A percentile compares a stretch with the other conserved stretches of the same genome.
These are phyloP conservation scores for Zea mays DNA, from an alignment of 176 grass and related monocot species.

Conservation along the genomic window DNA sequence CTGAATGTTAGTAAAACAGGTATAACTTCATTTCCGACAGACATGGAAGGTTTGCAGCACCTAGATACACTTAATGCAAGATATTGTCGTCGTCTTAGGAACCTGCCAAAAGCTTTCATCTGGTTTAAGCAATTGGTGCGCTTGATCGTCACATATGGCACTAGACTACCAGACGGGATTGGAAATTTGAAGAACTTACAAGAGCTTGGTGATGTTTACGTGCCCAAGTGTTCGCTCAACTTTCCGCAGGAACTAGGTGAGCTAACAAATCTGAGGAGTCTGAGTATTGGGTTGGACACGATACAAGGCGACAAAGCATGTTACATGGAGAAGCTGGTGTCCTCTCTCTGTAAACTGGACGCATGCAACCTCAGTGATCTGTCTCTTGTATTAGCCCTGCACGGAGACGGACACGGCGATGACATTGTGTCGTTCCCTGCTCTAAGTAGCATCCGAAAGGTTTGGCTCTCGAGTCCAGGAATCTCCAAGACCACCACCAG, in stretches of 20 bases:
- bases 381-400: background rate
- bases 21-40: slow-evolving; percentile 4
- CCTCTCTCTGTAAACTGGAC: slow-evolving; percentile 18
- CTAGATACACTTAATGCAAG: slow-evolving; percentile 10
- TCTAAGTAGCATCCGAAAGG: background rate
- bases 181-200: background rate
- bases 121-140: slow-evolving; percentile 7
- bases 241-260: slow-evolving; percentile 22
- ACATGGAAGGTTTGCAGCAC: slow-evolving; percentile 13
- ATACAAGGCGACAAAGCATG: background rate
- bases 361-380: background rate
- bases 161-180: slow-evolving; percentile 8
- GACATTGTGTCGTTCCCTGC: background rate
- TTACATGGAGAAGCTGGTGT: background rate
- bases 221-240: background rate
- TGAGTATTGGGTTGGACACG: background rate
- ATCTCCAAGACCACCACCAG: background rate
- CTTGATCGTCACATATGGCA: rapidly evolving
- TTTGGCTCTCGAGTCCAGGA: background rate
- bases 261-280: background rate
- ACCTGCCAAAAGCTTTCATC: background rate
- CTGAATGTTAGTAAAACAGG: background rate
- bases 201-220: background rate
- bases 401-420: background rate
- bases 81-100: background rate